Base-by-base conservation (phyloP, 805 yeast species). In the Ogataea saltuana region DNA sequence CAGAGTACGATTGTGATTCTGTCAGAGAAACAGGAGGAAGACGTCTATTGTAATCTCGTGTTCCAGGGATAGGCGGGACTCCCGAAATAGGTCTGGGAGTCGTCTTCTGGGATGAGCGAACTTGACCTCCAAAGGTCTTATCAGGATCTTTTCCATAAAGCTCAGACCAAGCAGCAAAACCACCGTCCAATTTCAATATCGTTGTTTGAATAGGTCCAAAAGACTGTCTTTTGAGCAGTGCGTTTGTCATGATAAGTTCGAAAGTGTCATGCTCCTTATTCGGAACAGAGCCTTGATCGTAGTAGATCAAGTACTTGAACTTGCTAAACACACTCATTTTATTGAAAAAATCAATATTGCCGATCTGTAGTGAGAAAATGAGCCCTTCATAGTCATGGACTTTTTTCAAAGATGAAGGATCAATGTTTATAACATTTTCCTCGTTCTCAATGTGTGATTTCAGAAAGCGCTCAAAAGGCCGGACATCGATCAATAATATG, bases 111-210 rank as follows among this genome's bases (percentile, higher is more conserved):
- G 33, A 16, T 9, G n/a, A 33, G 13, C 33, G 31, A 16, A 46
- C 39, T 11, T 33, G 42, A 5, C 53, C 50, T 4, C 39, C 32
- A 17, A 50, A 49, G 9, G 54, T 51, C 39, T 39, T 55, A 18
- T 55, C 50, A 10, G 44, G 48, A 8, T 62, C 50, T n/a, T 61
- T 55, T 8, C 60, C 61, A 8, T 61, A 59, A 8, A 58, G 58
- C 28, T 60, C 59, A 13, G 60, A 50, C 79, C 79, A 74, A 33
- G 70, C 67, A 29, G 67, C 69, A 44, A 65, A 70, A 1, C 79
- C 79, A 18, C 80, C 80, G 16, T 66, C 53, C 20, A 75, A 48
- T 26, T 55, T 43, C 4, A 42, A 23, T 4, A 49, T 7, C 27
- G 42, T 35, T 1, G 45, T 44, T 13, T 42, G 34, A 13, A 44